Evolutionary conservation across 192 early-diverging fungal genomes (phyloP), one percentile per base, ranked within the genome.

Genomic region (Linnemannia elongata): DNA sequence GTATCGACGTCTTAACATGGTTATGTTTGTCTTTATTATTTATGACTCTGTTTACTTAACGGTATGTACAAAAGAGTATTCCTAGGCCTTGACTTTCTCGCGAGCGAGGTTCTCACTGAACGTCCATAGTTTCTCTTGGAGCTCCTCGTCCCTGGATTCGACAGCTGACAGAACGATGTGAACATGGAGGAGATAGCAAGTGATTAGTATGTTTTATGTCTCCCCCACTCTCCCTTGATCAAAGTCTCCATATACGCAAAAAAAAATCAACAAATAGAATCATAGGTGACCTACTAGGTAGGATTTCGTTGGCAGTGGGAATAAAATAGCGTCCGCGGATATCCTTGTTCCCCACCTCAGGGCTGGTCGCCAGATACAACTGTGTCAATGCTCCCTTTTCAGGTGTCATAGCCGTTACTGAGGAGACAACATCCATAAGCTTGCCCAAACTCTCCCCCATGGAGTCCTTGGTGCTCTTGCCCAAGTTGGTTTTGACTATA

Each of bases 361-460:
- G 92, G 44, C 91, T 92, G 1, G 90, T 93, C 2, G 91, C 89
- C 49, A 82, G 22, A 63, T 90, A 93, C 17, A 91, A 49, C 76
- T 90, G 91, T 20, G 91, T 91, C 54, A 90, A 76, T 0, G 84
- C 78, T 15, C 89, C 91, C 41, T 80, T 57, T 38, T 85, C 82
- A 7, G 88, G 76, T 0, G n/a, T 77, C 35, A 78, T 74, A 0
- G 69, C 73, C 22, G 83, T 24, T 18, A 60, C 13, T 4, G 12
- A 57, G 8, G 30, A 10, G 12, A 74, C 15, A 3, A 49, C 10
- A 4, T 78, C 18, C 2, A 27, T 8, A 0, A 74, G 8, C 78
- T 2, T 54, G 0, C 49, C 33, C 30, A 47, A 15, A 13, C 30
- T n/a, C 6, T 35, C 20, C 6, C 71, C 74, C 39, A 39, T 36